Evolutionary conservation across 768 basidiomycete species (phyloP).

Genomic region (Macrolepiota dolichaula): DNA sequence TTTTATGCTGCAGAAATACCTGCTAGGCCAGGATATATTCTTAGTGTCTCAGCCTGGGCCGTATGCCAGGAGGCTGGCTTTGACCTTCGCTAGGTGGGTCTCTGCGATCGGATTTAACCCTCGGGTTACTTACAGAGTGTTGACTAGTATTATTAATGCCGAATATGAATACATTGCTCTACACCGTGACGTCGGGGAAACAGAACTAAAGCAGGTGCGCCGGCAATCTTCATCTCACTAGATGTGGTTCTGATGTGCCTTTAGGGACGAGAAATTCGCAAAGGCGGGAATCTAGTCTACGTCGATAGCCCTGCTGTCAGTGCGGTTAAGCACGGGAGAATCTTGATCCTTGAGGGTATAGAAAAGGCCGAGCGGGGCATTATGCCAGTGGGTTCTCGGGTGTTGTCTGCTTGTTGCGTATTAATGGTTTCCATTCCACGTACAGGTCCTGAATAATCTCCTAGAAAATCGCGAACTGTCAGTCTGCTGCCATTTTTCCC

Average conservation of each 20-base stretch:
- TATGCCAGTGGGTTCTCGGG: slow-evolving; percentile 51
- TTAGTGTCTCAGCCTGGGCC: slow-evolving; percentile 65
- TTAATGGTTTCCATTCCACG: slow-evolving; percentile 1
- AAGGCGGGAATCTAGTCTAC: slow-evolving; percentile 61
- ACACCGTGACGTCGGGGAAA: slow-evolving; percentile 69
- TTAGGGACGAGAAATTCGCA: slow-evolving; percentile 58
- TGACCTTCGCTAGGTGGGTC: slow-evolving; percentile 59
- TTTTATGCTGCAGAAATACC: slow-evolving; percentile 65
- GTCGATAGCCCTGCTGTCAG: slow-evolving; percentile 66
- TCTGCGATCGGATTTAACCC: background rate
- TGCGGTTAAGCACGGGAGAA: slow-evolving; percentile 61
- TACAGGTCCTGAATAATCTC: slow-evolving; percentile 60
- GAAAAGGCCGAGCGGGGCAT: slow-evolving; percentile 73
- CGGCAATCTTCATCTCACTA: background rate
- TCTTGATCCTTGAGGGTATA: slow-evolving; percentile 66
- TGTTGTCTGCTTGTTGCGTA: background rate
- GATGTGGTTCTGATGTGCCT: background rate
- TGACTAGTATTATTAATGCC: slow-evolving; percentile 50
- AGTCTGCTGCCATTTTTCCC: slow-evolving; percentile 4
- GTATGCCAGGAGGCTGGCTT: slow-evolving; percentile 56
- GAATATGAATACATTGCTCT: slow-evolving; percentile 69
- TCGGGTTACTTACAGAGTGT: background rate
- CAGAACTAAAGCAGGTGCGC: slow-evolving; percentile 61
- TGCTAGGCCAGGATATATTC: slow-evolving; percentile 67
- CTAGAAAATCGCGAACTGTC: slow-evolving; percentile 72